A percentile compares a stretch with the other conserved stretches of the same genome.
Evolutionary conservation across 225 moss, liverwort and hornwort genomes (phyloP).

Genomic region (Straminergon stramineum): DNA sequence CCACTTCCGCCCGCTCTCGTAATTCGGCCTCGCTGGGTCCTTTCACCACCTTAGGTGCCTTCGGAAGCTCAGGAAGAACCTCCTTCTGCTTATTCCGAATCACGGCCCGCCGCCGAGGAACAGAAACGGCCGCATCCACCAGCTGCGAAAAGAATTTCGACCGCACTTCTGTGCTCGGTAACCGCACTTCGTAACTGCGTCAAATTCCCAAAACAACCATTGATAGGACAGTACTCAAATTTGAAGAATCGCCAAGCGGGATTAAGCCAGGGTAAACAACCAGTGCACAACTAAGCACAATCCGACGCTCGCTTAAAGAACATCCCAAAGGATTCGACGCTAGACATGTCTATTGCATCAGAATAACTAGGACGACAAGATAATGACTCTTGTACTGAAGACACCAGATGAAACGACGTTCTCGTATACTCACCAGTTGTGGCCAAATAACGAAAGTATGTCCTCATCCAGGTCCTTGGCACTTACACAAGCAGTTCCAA

Average conservation of each 20-base stretch:
- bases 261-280: background rate
- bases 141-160: slow-evolving; percentile 53
- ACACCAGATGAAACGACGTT: background rate
- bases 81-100: slow-evolving; percentile 43
- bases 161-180: slow-evolving; percentile 52
- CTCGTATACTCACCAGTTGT: slow-evolving; percentile 36
- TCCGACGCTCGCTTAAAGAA: background rate
- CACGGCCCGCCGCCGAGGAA: slow-evolving; percentile 19
- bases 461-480: slow-evolving; percentile 57
- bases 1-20: slow-evolving; percentile 55
- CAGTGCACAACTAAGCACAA: background rate
- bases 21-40: slow-evolving; percentile 69
- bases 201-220: background rate
- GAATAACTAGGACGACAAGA: background rate
- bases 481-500: slow-evolving; percentile 57
- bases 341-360: no score
- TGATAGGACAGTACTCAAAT: background rate
- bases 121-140: slow-evolving; percentile 48
- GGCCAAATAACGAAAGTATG: slow-evolving; percentile 41
- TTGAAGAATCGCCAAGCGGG: background rate
- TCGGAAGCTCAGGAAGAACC: slow-evolving; percentile 58
- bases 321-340: background rate
- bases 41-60: slow-evolving; percentile 66
- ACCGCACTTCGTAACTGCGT: slow-evolving; percentile 57
- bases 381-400: background rate